A percentile compares a stretch with the other conserved stretches of the same genome.
Conservation (phyloP, 108 stramenopile genomes). For the Fistulifera solaris region DNA sequence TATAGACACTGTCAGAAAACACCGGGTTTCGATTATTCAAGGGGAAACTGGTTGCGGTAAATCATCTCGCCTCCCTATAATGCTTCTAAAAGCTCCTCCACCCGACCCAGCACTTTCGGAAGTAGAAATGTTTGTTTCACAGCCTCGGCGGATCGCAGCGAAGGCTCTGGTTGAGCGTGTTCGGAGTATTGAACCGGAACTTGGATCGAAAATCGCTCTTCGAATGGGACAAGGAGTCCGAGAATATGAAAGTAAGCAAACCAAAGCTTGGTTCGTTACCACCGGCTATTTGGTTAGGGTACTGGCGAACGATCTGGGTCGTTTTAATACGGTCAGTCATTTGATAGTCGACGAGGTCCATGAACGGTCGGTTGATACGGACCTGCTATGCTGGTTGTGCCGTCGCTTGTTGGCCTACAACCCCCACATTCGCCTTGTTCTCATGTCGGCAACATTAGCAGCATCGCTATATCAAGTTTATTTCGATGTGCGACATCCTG, state of each 20-base stretch:
- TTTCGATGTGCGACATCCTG: slow-evolving; percentile 48
- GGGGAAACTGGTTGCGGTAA: slow-evolving; percentile 90
- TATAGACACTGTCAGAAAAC: slow-evolving; percentile 38
- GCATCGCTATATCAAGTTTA: slow-evolving; percentile 74
- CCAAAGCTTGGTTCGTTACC: slow-evolving; percentile 76
- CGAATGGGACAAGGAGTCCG: slow-evolving; percentile 86
- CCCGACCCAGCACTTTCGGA: slow-evolving; percentile 36
- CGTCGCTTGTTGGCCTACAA: slow-evolving; percentile 62
- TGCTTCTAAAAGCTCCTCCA: slow-evolving; percentile 63
- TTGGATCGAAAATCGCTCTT: slow-evolving; percentile 47
- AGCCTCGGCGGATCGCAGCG: slow-evolving; percentile 73
- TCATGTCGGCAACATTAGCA: slow-evolving; percentile 85
- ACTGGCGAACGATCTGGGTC: slow-evolving; percentile 74
- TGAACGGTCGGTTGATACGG: slow-evolving; percentile 78
- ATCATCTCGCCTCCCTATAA: slow-evolving; percentile 68
- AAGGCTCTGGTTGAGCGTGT: slow-evolving; percentile 76
- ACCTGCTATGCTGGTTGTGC: slow-evolving; percentile 79
- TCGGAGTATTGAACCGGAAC: slow-evolving; percentile 54
- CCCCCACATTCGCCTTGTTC: slow-evolving; percentile 62
- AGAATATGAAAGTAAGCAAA: slow-evolving; percentile 62
- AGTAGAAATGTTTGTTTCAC: slow-evolving; percentile 84
- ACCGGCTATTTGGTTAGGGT: slow-evolving; percentile 87
- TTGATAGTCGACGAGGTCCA: slow-evolving; percentile 68
- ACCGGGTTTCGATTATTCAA: slow-evolving; percentile 83
- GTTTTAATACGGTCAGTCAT: slow-evolving; percentile 64